A percentile compares a stretch with the other conserved stretches of the same genome.
Conservation (phyloP, 768 basidiomycete species). For the Leccinum uliginosum region DNA sequence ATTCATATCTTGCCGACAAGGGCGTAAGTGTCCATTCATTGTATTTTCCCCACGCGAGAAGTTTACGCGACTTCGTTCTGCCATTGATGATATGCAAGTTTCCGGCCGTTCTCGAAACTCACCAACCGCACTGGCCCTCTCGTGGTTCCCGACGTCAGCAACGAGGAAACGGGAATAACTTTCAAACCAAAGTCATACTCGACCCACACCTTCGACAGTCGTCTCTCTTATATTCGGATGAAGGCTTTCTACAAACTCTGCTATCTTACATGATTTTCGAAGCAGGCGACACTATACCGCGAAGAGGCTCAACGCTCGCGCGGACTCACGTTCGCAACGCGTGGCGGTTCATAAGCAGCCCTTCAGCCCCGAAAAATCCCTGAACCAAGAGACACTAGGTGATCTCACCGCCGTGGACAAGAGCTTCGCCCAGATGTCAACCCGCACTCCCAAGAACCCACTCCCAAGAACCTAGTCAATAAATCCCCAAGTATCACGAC, state of each 20-base stretch:
- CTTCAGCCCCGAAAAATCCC: constrained; percentile 45
- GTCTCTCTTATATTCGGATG: constrained; percentile 87
- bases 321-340: constrained; percentile 29
- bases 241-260: constrained; percentile 74
- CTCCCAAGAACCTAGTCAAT: constrained; percentile 32
- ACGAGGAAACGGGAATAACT: constrained; percentile 45
- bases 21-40: constrained; percentile 17
- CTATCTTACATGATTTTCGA: constrained; percentile 87
- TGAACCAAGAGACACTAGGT: constrained; percentile 73
- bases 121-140: constrained; percentile 51
- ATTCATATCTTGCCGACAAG: constrained; percentile 54
- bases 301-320: constrained; percentile 43
- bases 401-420: constrained; percentile 90
- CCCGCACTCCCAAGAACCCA: constrained; percentile 61
- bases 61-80: constrained; percentile 20
- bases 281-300: constrained; percentile 64
- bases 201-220: constrained; percentile 81
- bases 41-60: background rate
- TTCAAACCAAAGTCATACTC: constrained; percentile 67
- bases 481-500: constrained; percentile 45
- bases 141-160: constrained; percentile 53
- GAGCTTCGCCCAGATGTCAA: constrained; percentile 88
- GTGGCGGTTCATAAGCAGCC: constrained; percentile 29
- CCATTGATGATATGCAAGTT: constrained; percentile 55
- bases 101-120: constrained; percentile 59